Conservation (phyloP, 2,329 filamentous ascomycete species). For the Tolypocladium capitatum region DNA sequence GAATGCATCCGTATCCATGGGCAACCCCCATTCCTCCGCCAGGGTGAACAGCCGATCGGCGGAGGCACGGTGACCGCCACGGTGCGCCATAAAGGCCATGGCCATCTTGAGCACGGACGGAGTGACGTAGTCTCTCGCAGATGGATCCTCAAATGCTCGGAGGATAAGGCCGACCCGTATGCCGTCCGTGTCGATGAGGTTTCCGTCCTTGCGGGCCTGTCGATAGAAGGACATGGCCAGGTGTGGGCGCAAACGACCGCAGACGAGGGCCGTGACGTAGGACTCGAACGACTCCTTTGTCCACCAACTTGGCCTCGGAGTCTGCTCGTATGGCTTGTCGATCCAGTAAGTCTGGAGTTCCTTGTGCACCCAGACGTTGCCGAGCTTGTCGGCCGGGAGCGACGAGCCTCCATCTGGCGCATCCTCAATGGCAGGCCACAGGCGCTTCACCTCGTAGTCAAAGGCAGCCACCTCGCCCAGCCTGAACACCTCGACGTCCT, state of each 20-base stretch:
- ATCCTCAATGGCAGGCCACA: slow-evolving; percentile 22
- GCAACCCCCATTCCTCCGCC: slow-evolving; percentile 23
- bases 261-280: slow-evolving; percentile 29
- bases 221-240: slow-evolving; percentile 22
- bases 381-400: slow-evolving; percentile 8
- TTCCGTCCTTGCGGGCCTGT: slow-evolving; percentile 12
- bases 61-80: slow-evolving; percentile 19
- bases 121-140: slow-evolving; percentile 21
- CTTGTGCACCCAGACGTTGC: slow-evolving; percentile 22
- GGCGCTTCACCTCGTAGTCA: slow-evolving; percentile 20
- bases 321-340: slow-evolving; percentile 22
- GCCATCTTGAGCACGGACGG: slow-evolving; percentile 28
- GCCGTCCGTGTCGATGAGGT: slow-evolving; percentile 21
- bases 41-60: slow-evolving; percentile 23
- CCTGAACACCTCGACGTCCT: slow-evolving; percentile 19
- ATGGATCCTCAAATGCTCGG: slow-evolving; percentile 23
- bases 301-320: slow-evolving; percentile 26
- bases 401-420: slow-evolving; percentile 12
- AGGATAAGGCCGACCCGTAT: slow-evolving; percentile 25
- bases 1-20: slow-evolving; percentile 31
- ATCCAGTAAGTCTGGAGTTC: slow-evolving; percentile 18
- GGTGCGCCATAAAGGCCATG: slow-evolving; percentile 25
- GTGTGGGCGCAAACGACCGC: slow-evolving; percentile 20
- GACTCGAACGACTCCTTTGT: slow-evolving; percentile 25
- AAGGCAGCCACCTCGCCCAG: slow-evolving; percentile 21